phyloP scores from a whole-genome alignment of 805 yeast species.

The Monosporozyma aquatica region DNA sequence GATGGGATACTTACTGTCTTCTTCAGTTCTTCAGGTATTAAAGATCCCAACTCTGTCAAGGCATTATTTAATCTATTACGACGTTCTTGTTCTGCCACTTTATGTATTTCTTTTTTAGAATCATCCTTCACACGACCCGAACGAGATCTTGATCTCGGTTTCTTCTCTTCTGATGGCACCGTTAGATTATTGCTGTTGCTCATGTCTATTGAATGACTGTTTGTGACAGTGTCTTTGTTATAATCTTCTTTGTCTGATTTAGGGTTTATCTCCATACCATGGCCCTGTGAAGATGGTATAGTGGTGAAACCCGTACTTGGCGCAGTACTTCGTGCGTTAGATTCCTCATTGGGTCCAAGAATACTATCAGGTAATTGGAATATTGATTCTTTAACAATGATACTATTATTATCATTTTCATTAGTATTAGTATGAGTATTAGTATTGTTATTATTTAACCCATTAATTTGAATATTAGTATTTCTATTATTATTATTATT shows the following conservation, averaged over 20 bases:
- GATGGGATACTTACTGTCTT: constrained; percentile 61
- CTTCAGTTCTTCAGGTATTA: constrained; percentile 56
- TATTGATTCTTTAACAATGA: constrained; percentile 8
- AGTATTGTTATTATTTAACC: too few species aligned
- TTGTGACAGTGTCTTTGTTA: too few species aligned
- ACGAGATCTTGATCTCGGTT: constrained; percentile 1
- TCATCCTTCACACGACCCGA: constrained; percentile 7
- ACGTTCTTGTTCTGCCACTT: constrained; percentile 92
- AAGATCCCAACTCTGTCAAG: constrained; percentile 57
- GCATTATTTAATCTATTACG: constrained; percentile 88
- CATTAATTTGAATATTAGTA: too few species aligned
- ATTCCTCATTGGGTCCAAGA: neutral
- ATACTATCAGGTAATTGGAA: constrained; percentile 25
- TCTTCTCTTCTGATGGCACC: neutral
- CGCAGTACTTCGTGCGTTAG: neutral
- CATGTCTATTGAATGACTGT: too few species aligned
- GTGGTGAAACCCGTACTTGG: neutral
- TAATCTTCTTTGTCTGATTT: too few species aligned
- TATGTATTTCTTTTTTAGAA: constrained; percentile 43
- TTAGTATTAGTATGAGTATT: neutral
- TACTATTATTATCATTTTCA: constrained; percentile 1
- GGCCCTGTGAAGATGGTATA: too few species aligned
- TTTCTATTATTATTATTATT: too few species aligned
- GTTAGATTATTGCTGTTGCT: constrained; percentile 2
- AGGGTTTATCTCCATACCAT: too few species aligned